Percentiles rank a stretch among this genome's conserved stretches.
These are phyloP conservation scores for Marvania coccoides DNA, from an alignment of 139 green algal species.

Conservation along the genomic window DNA sequence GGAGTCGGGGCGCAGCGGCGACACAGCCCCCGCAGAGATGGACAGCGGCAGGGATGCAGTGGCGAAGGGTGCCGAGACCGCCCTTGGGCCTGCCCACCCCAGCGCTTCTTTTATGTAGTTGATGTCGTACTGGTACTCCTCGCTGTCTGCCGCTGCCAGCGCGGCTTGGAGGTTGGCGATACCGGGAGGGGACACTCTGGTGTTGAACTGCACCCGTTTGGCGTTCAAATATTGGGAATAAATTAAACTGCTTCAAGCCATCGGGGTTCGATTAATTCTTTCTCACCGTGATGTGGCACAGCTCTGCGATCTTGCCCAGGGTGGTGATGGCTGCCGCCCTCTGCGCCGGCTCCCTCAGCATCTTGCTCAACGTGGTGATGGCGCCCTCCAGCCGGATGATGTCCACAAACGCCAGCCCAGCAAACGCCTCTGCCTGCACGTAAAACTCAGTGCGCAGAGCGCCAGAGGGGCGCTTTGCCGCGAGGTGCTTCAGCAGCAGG, in stretches of 20 bases:
- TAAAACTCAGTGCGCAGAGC: constrained; percentile 48
- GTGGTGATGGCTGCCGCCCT: constrained; percentile 55
- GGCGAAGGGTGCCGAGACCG: background rate
- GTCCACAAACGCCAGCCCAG: constrained; percentile 28
- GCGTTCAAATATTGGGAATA: no score
- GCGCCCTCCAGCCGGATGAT: constrained; percentile 20
- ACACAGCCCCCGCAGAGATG: background rate
- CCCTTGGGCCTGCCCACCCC: constrained; percentile 23
- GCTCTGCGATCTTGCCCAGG: constrained; percentile 65
- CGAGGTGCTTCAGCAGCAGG: constrained; percentile 50
- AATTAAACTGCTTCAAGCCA: no score
- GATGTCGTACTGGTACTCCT: constrained; percentile 47
- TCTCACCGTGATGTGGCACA: constrained; percentile 37
- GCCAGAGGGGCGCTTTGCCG: constrained; percentile 31
- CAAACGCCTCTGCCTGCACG: constrained; percentile 57
- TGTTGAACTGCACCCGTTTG: no score
- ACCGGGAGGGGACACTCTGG: no score
- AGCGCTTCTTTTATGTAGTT: constrained; percentile 47
- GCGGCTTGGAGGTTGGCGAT: no score
- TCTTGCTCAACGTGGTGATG: constrained; percentile 39
- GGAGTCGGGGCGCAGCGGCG: background rate
- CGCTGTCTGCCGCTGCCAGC: no score
- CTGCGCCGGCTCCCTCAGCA: constrained; percentile 53
- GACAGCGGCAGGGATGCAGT: background rate
- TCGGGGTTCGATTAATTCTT: no score